Conservation (phyloP, 305 asterid species). For the Fraxinus sp. region DNA sequence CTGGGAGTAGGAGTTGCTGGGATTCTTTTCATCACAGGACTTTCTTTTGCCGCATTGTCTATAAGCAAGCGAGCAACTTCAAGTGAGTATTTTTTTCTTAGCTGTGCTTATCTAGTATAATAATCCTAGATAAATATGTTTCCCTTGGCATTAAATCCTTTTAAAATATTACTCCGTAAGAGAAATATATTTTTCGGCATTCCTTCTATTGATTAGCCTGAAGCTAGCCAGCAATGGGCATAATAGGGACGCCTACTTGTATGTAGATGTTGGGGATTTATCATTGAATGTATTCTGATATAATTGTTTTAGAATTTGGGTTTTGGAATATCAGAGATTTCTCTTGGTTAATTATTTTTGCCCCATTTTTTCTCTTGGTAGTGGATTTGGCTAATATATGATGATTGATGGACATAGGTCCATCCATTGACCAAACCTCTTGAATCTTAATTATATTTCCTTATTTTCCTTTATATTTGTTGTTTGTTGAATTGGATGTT, state of each 20-base stretch:
- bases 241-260: not conserved
- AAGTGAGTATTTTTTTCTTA: conserved; percentile 43
- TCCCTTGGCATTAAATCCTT: not conserved
- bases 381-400: not conserved
- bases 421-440: not conserved
- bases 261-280: not conserved
- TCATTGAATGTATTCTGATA: not conserved
- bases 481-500: not conserved
- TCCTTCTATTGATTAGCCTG: not conserved
- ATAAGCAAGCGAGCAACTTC: conserved; percentile 51
- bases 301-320: not conserved
- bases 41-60: conserved; percentile 64
- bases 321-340: not conserved
- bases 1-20: conserved; percentile 76
- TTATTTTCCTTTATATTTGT: not conserved
- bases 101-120: conserved; percentile 1
- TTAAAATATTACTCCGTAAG: not conserved
- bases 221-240: not conserved
- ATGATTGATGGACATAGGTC: not conserved
- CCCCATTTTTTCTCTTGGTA: not conserved
- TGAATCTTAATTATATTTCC: not conserved
- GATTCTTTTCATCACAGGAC: conserved; percentile 68
- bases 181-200: not conserved
- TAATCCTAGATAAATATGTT: not conserved
- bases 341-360: not conserved